These are phyloP conservation scores for Plantago coronopus DNA, from an alignment of 305 asterid species.

Conservation along the genomic window DNA sequence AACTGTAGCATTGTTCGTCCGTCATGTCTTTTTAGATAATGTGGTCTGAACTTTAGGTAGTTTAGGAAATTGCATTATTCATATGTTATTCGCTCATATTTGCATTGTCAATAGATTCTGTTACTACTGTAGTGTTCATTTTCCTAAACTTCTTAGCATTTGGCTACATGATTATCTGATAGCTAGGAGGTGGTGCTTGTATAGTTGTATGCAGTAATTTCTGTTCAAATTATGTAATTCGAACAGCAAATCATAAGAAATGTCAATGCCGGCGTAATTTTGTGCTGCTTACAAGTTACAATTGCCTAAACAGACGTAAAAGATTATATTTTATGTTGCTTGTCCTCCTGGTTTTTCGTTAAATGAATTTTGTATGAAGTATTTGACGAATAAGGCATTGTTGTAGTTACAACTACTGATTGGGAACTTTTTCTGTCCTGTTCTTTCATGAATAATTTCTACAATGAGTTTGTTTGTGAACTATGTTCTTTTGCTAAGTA, in stretches of 20 bases:
- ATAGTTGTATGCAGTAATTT: not conserved
- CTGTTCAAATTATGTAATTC: not conserved
- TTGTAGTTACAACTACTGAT: not conserved
- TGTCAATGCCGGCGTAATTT: too few species aligned
- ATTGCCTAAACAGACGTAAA: not conserved
- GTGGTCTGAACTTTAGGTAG: too few species aligned
- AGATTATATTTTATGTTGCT: not conserved
- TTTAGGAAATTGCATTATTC: too few species aligned
- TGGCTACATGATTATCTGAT: not conserved
- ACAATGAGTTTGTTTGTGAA: not conserved
- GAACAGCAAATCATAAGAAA: not conserved
- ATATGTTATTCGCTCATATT: too few species aligned
- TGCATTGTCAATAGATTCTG: too few species aligned
- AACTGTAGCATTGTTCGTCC: not conserved
- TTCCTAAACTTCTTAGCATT: not conserved
- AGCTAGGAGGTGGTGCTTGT: not conserved
- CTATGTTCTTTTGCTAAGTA: not conserved
- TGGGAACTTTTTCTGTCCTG: not conserved
- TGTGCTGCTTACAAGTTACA: not conserved
- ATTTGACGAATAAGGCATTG: not conserved
- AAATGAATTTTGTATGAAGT: not conserved
- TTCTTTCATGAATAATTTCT: not conserved
- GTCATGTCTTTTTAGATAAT: too few species aligned
- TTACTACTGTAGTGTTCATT: too few species aligned
- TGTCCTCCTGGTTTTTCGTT: not conserved